Evolutionary conservation across 352 stramenopile species (phyloP).

Genomic region (Peronospora farinosa): DNA sequence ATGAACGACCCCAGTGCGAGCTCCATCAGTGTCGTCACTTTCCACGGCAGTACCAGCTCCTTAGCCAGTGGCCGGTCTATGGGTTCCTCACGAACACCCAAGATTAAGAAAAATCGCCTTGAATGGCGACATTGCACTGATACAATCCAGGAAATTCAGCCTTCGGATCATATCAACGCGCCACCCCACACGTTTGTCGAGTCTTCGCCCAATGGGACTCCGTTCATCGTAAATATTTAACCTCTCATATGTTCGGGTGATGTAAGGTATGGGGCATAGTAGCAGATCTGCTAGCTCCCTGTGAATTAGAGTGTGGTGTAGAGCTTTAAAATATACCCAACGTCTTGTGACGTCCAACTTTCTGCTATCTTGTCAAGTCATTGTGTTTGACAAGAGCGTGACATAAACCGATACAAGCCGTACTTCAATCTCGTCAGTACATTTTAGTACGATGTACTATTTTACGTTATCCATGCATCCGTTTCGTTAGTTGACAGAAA

Average conservation of each 20-base stretch:
- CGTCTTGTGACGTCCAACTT: too few species aligned
- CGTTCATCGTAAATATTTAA: conserved; percentile 63
- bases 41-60: conserved; percentile 24
- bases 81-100: conserved; percentile 15
- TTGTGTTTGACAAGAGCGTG: too few species aligned
- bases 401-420: not conserved
- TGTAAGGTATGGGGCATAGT: conserved; percentile 20
- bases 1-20: conserved; percentile 15
- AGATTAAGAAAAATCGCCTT: conserved; percentile 31
- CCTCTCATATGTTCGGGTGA: conserved; percentile 10
- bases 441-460: not conserved
- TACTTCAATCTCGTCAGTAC: not conserved
- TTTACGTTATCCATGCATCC: not conserved
- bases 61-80: conserved; percentile 15
- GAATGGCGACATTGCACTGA: conserved; percentile 37
- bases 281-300: conserved; percentile 9
- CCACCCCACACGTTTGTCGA: conserved; percentile 33
- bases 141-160: conserved; percentile 35
- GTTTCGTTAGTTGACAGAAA: not conserved
- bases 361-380: too few species aligned
- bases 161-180: conserved; percentile 26
- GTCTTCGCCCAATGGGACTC: conserved; percentile 45
- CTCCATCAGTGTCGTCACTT: conserved; percentile 15
- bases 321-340: conserved; percentile 14
- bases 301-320: conserved; percentile 10